phyloP scores from a whole-genome alignment of 1,284 basidiomycete genomes.

The Inonotus hispidus region DNA sequence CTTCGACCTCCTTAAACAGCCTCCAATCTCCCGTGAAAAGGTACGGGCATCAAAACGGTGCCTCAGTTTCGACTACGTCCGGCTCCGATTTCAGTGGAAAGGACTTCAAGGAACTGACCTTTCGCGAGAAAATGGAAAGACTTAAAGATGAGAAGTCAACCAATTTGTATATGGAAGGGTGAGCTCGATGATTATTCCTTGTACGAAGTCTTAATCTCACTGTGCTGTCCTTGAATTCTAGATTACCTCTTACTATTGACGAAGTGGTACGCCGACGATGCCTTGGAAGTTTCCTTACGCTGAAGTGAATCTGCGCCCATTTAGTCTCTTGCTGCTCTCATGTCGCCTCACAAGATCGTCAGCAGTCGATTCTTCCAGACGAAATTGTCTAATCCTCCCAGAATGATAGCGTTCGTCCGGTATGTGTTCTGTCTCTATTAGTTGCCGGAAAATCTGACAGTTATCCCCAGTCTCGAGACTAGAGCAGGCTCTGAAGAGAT shows the following conservation, averaged over 20 bases:
- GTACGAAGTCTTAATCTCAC: neutral
- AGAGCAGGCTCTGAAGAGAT: constrained; percentile 24
- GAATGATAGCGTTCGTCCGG: constrained; percentile 23
- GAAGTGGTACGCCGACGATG: constrained; percentile 14
- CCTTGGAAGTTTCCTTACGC: neutral
- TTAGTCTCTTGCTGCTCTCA: constrained; percentile 22
- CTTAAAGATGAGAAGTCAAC: constrained; percentile 19
- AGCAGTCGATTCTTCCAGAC: constrained; percentile 24
- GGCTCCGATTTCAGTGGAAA: constrained; percentile 12
- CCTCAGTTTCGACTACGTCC: constrained; percentile 12
- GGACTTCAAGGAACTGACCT: constrained; percentile 8
- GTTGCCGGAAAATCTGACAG: neutral
- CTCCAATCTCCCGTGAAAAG: constrained; percentile 1
- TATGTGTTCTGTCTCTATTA: neutral
- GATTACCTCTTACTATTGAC: constrained; percentile 23
- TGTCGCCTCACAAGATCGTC: constrained; percentile 22
- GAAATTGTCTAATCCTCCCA: constrained; percentile 22
- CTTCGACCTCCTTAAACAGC: constrained; percentile 11
- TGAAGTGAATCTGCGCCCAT: neutral
- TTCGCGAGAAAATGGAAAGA: constrained; percentile 21
- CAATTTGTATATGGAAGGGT: constrained; percentile 26
- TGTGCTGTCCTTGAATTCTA: neutral
- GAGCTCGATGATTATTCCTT: neutral
- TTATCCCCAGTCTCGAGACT: constrained; percentile 20
- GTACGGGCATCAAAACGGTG: constrained; percentile 2